These are phyloP conservation scores for Mycogone perniciosa DNA, from an alignment of 2,329 filamentous ascomycete genomes.

Conservation along the genomic window DNA sequence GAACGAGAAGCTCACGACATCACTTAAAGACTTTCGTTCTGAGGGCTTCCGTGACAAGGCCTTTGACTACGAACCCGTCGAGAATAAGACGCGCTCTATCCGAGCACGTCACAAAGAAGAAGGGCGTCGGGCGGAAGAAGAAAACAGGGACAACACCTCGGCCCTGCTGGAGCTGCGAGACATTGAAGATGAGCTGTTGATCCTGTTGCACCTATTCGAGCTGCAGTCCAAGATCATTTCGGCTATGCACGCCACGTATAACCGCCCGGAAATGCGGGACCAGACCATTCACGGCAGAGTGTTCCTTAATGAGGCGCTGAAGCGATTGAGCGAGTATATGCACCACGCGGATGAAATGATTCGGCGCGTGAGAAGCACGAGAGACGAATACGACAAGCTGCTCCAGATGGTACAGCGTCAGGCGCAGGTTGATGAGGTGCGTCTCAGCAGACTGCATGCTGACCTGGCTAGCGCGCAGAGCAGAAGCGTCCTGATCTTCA, in stretches of 20 bases:
- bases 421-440: conserved; percentile 59
- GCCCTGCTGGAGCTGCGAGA: conserved; percentile 57
- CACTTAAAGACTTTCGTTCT: conserved; percentile 55
- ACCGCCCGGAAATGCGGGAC: conserved; percentile 33
- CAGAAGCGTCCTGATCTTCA: conserved; percentile 60
- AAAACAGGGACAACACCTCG: conserved; percentile 58
- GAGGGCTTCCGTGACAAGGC: conserved; percentile 47
- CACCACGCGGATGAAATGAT: conserved; percentile 51
- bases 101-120: conserved; percentile 34
- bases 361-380: conserved; percentile 48
- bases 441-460: conserved; percentile 55
- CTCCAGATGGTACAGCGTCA: conserved; percentile 62
- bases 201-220: conserved; percentile 51
- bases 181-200: conserved; percentile 57
- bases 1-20: conserved; percentile 57
- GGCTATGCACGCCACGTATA: conserved; percentile 40
- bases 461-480: conserved; percentile 57
- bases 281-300: conserved; percentile 40
- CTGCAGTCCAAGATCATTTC: conserved; percentile 47
- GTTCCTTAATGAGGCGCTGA: conserved; percentile 48
- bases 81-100: conserved; percentile 35
- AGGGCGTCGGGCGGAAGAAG: conserved; percentile 42
- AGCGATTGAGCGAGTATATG: conserved; percentile 48
- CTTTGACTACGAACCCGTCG: conserved; percentile 32
- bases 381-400: conserved; percentile 58